Evolutionary conservation across 1,284 basidiomycete genomes (phyloP), one percentile per base, ranked within the genome.

Genomic region (Fomitopsis palustris): DNA sequence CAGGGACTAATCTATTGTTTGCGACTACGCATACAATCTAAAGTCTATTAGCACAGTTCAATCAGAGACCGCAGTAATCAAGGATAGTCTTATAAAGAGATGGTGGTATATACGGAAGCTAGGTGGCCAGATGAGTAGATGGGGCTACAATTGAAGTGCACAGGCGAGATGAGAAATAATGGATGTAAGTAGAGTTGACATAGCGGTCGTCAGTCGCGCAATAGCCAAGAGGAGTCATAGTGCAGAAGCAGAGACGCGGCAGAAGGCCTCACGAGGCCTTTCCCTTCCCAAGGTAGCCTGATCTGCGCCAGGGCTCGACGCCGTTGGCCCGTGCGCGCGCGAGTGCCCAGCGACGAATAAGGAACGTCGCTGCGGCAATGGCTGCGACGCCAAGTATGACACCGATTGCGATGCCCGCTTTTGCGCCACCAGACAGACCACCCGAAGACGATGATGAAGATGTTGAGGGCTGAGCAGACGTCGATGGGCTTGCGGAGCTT

Each of bases 341-440:
- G 19, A 75, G 29, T 1, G 73, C 73, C 79, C 81, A 78, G 65
- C 72, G 81, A 9, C 85, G 79, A 52, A 87, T 67, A 62, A 80
- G 78, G 75, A 77, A 86, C 1, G 78, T 70, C 2, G 69, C 63
- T 2, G 74, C 62, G 1, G 70, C 80, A 49, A 83, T 56, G 10
- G 74, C 70, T 2, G 78, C 57, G 7, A 88, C 67, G 9, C 80
- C 83, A 2, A 77, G 54, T 25, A 86, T 73, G 56, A 85, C 75
- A 19, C 82, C 86, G 56, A 88, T 58, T 19, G 80, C 78, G 53
- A 89, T 77, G 3, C 81, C 86, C 8, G 76, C 80, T 55, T 76
- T 81, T 14, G 64, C 65, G 25, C 76, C 77, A 31, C 72, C 67
- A 4, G 73, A 72, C 6, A 69, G 63, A 25, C 71, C 45, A 39